Base-by-base conservation (phyloP, 306 rosid species). In the Cyclanthera cordifolia region DNA sequence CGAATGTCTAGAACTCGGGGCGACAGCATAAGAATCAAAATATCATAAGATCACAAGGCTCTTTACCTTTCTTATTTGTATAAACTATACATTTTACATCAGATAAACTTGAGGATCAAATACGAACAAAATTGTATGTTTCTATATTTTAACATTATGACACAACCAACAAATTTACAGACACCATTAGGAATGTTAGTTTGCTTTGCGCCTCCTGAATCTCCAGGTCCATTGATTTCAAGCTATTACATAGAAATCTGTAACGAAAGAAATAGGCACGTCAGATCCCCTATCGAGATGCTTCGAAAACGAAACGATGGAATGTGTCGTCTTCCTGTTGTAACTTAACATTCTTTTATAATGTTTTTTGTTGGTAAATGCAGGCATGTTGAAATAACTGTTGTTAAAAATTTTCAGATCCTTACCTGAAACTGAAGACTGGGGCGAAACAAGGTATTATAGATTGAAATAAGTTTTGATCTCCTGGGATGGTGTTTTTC, bases 161-260 rank as follows among this genome's bases (percentile, higher is more conserved):
- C 41, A 46, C 55, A 66, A 46, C 55, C 39, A 23, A 16, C 20
- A 46, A 46, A 66, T 47, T 66, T 45, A 46, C 15, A 25, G 71
- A 24, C 24, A 24, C 23, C 23, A 24, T 43, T 27, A 13, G 20
- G 23, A 16, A 16, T 46, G 21, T 24, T 15, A 15, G 70, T 43
- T 24, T 46, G 71, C 55, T 66, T 66, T 66, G 23, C 70, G 46
- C 70, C 70, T 66, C 70, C 70, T 14, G 41, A 66, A 46, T 66
- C 70, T 66, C 20, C 54, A 66, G 23, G 17, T 45, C 16, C 39
- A 24, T 14, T 13, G 12, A 59, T 59, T 59, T 59, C 66, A 32
- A 59, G 48, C 19, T 37, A n/a, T 37, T 37, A 20, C 37, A 12
- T 21, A 43, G 12, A 64, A 43, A 41, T 47, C 55, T 66, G 71